A percentile compares a stretch with the other conserved stretches of the same genome.
phyloP scores from a whole-genome alignment of 2,329 filamentous ascomycete genomes.

The Cytospora chrysosperma region DNA sequence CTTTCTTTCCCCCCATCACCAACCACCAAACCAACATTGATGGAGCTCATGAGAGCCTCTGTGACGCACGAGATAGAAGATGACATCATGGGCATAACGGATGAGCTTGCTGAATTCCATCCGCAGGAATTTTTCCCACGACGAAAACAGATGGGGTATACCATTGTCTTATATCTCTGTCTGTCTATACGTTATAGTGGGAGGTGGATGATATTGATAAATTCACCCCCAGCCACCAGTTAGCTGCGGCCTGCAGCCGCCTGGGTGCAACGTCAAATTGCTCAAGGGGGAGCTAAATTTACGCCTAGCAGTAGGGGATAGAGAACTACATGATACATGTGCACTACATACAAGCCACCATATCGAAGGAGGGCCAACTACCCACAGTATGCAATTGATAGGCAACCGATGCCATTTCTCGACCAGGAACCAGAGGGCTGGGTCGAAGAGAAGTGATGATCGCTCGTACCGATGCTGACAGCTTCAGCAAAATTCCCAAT shows the following conservation, averaged over 20 bases:
- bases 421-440: neutral
- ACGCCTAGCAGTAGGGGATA: neutral
- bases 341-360: neutral
- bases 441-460: neutral
- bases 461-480: constrained; percentile 4
- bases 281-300: neutral
- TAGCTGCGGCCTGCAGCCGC: neutral
- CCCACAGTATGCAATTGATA: neutral
- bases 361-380: neutral
- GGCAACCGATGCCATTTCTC: neutral
- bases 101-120: neutral
- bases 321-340: neutral
- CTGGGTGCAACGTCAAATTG: neutral
- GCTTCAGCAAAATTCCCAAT: constrained; percentile 4
- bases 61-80: neutral
- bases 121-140: neutral
- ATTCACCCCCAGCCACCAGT: neutral
- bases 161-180: neutral
- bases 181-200: neutral
- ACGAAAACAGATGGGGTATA: neutral
- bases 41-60: neutral
- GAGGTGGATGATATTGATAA: neutral
- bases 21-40: neutral
- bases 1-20: neutral
- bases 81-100: neutral